Base-by-base conservation (phyloP, 208 protist genomes). In the Trichomonas tenax region DNA sequence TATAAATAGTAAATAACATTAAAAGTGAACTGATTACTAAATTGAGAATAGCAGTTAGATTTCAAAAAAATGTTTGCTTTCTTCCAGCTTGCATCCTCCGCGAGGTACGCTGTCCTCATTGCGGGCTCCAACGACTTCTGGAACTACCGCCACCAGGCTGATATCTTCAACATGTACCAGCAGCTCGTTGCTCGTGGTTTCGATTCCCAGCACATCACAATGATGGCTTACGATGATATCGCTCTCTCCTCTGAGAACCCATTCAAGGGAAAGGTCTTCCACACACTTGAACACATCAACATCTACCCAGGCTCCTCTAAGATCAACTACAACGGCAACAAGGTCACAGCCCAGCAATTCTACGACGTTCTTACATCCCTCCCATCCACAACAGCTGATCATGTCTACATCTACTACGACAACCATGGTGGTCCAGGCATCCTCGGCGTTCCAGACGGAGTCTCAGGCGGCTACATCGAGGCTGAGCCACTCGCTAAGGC, bases 81-180 rank as follows among this genome's bases (percentile, higher is more conserved):
- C 26, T 6, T 72, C 2, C 58, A 72, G 58, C 58, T 72, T n/a
- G 58, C 58, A 31, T 31, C 11, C 21, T 72, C 21, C 26, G 58
- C 11, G 11, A 96, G 97, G 45, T 97, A 96, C 96, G 97, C 97
- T 0, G 34, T 98, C 0, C 93, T 98, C 0, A 63, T 97, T 34
- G 97, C 97, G 31, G 97, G 97, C 26, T 97, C 96, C 0, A 96
- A 96, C 38, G 95, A 63, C 15, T 98, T 63, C 84, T 63, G 49
- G 34, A 98, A 98, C 96, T 98, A 98, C 58, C 97, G 97, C 15
- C 97, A 98, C 90, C 97, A 98, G 63, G 82, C 97, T 21, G 97
- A 98, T 96, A 88, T 97, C 84, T 98, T 81, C 63, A 97, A 96
- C 41, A 96, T 96, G 11, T 98, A 97, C 26, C 51, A 97, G 38